phyloP scores from a whole-genome alignment of 768 basidiomycete species.

The Leccinum variicolor region DNA sequence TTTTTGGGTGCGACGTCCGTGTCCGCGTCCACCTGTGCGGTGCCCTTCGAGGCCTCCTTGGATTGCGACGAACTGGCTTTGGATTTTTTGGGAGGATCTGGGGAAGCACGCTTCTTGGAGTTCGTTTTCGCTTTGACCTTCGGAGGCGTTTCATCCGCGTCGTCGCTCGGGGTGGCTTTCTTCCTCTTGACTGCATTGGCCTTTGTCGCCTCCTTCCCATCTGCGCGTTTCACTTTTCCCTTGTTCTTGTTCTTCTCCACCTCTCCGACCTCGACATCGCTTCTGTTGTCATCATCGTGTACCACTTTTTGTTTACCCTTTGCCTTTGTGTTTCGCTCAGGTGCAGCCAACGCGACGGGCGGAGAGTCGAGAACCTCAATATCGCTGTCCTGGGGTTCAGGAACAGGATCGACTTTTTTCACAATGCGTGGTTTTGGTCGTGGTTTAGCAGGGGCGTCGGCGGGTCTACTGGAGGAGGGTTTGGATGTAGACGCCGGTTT shows the following conservation, averaged over 20 bases:
- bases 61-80: constrained; percentile 13
- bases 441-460: constrained; percentile 18
- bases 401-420: constrained; percentile 14
- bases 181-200: constrained; percentile 21
- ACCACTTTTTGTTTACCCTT: constrained; percentile 40
- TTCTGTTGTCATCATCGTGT: constrained; percentile 15
- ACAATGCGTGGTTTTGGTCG: constrained; percentile 22
- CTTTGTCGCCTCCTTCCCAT: constrained; percentile 29
- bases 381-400: constrained; percentile 28
- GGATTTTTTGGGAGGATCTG: constrained; percentile 21
- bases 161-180: constrained; percentile 21
- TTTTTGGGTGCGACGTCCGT: constrained; percentile 44
- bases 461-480: constrained; percentile 15
- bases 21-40: constrained; percentile 7
- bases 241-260: constrained; percentile 30
- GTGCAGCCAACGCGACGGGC: constrained; percentile 13
- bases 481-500: constrained; percentile 15
- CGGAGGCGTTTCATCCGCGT: constrained; percentile 6
- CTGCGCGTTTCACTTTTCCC: constrained; percentile 16
- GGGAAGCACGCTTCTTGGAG: constrained; percentile 18
- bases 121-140: constrained; percentile 18
- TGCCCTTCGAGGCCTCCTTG: constrained; percentile 17
- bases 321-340: constrained; percentile 24
- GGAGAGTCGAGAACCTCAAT: constrained; percentile 25
- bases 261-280: constrained; percentile 18